Evolutionary conservation across 352 stramenopile genomes (phyloP), one percentile per base, ranked within the genome.

Genomic region (Globisporangium emineosum): DNA sequence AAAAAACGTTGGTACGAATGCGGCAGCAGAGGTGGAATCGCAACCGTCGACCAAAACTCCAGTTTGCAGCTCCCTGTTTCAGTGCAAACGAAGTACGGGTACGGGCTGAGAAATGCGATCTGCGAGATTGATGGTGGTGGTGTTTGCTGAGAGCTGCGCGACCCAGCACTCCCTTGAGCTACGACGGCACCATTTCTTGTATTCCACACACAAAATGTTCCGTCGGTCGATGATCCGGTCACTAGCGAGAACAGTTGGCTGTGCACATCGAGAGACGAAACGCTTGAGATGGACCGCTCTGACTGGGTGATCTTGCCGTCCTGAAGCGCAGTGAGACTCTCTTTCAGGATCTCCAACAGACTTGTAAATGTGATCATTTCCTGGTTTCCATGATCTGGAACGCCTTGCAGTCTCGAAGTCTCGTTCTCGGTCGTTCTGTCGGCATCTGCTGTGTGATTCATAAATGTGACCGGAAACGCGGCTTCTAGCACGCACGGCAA

Each of bases 191-290:
- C 70, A 54, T 79, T 80, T 37, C 73, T 71, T 10, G 83, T 27
- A 56, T 81, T 83, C 79, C 79, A 88, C 6, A 79, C 62, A 29
- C 77, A 86, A 47, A 86, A 83, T 0, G 57, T 73, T 0, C 58
- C 65, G 32, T 81, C 65, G 23, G 49, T 61, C 5, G 66, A 64
- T 1, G 75, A 86, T 2, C 68, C 62, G 7, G 77, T 74, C 21
- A 82, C 43, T 2, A 88, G 45, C 7, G 67, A 64, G 10, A 65
- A 45, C 8, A 72, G 45, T 6, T 70, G 55, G 3, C 51, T 40
- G 43, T 83, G 65, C 8, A 71, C 55, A 50, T 77, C 75, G 27
- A 88, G 72, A n/a, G 50, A 56, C 5, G 73, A 69, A 3, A 78
- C 65, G 4, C 60, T 59, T 0, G 66, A 55, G 4, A 67, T 32